A percentile compares a stretch with the other conserved stretches of the same genome.
phyloP scores from a whole-genome alignment of 2,329 filamentous ascomycete genomes.

The Claviceps humidiphila region DNA sequence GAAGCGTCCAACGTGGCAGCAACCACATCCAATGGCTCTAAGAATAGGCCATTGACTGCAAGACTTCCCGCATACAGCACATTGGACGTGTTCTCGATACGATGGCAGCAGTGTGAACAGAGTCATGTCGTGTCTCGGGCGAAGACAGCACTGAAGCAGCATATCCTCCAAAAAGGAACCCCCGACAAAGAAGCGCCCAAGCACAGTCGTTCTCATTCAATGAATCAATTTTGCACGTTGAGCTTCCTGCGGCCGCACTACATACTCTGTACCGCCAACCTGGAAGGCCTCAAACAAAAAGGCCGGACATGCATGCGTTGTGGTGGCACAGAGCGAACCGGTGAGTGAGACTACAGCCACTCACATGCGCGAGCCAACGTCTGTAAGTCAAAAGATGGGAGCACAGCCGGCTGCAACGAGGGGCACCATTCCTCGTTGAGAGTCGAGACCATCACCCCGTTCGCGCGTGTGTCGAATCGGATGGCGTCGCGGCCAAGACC shows the following conservation, averaged over 20 bases:
- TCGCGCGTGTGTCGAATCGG: not conserved
- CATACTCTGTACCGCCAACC: not conserved
- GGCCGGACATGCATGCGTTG: not conserved
- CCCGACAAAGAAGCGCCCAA: not conserved
- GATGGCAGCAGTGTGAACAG: not conserved
- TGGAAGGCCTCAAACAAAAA: not conserved
- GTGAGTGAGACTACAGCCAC: not conserved
- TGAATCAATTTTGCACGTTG: not conserved
- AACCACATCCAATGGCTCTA: not conserved
- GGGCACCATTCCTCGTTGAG: not conserved
- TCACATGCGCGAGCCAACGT: not conserved
- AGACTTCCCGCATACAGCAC: not conserved
- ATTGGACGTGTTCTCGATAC: not conserved
- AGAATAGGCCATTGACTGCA: not conserved
- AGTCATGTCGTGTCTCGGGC: not conserved
- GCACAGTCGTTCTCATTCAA: not conserved
- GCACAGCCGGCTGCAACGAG: not conserved
- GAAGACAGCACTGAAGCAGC: not conserved
- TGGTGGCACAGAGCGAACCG: constrained; percentile 1
- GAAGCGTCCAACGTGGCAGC: too few species aligned
- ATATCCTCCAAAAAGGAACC: not conserved
- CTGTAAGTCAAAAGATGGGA: not conserved
- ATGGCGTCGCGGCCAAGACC: not conserved
- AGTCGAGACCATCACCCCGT: not conserved
- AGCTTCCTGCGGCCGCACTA: not conserved